Evolutionary conservation across 208 protist genomes (phyloP), one percentile per base, ranked within the genome.

Genomic region (Leishmania guyanensis): DNA sequence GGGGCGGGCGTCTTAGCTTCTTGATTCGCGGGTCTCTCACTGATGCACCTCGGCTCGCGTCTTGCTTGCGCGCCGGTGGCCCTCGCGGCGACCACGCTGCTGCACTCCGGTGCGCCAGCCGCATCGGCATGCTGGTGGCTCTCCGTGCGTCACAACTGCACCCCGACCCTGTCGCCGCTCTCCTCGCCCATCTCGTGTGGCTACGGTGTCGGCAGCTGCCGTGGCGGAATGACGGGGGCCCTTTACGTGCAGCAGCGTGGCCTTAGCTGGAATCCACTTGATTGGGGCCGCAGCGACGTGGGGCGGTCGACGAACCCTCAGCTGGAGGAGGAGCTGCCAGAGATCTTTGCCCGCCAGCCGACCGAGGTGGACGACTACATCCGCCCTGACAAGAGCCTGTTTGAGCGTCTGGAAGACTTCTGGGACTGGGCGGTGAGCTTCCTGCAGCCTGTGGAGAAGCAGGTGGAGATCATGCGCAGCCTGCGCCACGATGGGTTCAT

Each of bases 351-450:
- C n/a, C 78, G 90, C 74, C 91, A 95, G 83, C 94, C 94, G 26
- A 80, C 86, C 26, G 94, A 97, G 71, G 90, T 97, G 81, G 92
- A 97, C 76, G 92, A 97, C 77, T 97, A 95, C 84, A 97, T 97
- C 68, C 89, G 91, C 0, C 94, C 94, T 29, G 92, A 97, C 54
- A 92, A 94, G 81, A 95, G 90, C 68, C 77, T 89, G 5, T 97
- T 97, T 85, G 94, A 97, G 82, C 85, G 86, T 10, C 60, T 97
- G 60, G 92, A 97, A 75, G 94, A 97, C 79, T 93, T 95, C 72
- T 97, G 94, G 92, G 94, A 97, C 81, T 97, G 91, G 90, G 89
- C 89, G 33, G 86, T 95, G 53, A 90, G 90, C 74, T 97, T 97
- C 77, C 79, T 97, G 77, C 89, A 93, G 77, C 94, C 94, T 33